A percentile compares a stretch with the other conserved stretches of the same genome.
These are phyloP conservation scores for Candida railenensis DNA, from an alignment of 805 yeast species.

Conservation along the genomic window DNA sequence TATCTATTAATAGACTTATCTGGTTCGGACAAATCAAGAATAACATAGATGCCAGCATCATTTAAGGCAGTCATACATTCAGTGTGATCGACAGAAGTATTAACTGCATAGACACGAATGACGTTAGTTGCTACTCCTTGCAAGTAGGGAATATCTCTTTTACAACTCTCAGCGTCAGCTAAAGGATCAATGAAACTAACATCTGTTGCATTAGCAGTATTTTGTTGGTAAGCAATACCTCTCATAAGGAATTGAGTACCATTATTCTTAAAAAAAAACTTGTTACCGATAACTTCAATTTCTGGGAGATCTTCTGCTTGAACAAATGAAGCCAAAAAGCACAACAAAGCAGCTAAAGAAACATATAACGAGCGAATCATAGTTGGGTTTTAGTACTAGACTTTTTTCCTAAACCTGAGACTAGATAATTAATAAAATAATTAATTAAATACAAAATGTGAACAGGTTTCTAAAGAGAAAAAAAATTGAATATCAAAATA, in stretches of 20 bases:
- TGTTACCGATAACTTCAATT: conserved; percentile 42
- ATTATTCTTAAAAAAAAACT: conserved; percentile 40
- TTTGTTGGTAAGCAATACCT: conserved; percentile 46
- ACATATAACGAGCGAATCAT: conserved; percentile 2
- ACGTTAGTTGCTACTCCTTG: conserved; percentile 38
- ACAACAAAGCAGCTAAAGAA: neutral
- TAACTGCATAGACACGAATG: conserved; percentile 44
- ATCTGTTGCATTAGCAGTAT: conserved; percentile 28
- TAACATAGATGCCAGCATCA: conserved; percentile 44
- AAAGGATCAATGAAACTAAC: conserved; percentile 37
- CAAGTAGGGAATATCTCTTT: conserved; percentile 42
- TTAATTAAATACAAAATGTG: neutral
- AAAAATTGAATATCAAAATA: neutral
- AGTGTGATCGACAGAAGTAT: conserved; percentile 36
- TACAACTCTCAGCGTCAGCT: conserved; percentile 40
- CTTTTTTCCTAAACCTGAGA: neutral
- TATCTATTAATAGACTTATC: conserved; percentile 72
- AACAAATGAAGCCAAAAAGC: conserved; percentile 6
- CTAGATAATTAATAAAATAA: neutral
- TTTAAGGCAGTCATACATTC: conserved; percentile 43
- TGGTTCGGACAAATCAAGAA: conserved; percentile 63
- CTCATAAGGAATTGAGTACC: conserved; percentile 45
- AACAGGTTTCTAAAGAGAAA: neutral
- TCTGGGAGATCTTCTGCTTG: conserved; percentile 23
- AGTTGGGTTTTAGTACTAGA: neutral